A percentile compares a stretch with the other conserved stretches of the same genome.
Conservation (phyloP, 1,139 yeast species). For the Hansenula sp. region DNA sequence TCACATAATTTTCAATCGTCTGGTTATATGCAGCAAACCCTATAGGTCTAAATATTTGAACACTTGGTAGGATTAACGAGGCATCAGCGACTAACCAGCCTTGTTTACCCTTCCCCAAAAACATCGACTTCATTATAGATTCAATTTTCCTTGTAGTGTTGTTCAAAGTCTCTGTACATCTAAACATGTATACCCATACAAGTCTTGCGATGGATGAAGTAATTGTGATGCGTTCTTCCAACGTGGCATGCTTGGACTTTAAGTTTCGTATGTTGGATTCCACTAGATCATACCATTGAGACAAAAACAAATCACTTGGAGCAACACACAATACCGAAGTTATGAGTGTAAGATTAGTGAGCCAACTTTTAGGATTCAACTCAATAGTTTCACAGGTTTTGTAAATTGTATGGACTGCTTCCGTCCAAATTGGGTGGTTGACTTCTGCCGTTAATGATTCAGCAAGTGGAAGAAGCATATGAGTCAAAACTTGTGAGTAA, state of each 20-base stretch:
- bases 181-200: conserved; percentile 83
- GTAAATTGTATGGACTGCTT: conserved; percentile 64
- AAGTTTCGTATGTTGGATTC: conserved; percentile 43
- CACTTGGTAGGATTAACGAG: conserved; percentile 57
- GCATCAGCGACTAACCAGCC: conserved; percentile 69
- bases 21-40: conserved; percentile 80
- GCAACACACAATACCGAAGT: conserved; percentile 78
- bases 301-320: conserved; percentile 69
- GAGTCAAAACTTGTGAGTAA: conserved; percentile 79
- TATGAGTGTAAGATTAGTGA: conserved; percentile 62
- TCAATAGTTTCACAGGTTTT: conserved; percentile 41
- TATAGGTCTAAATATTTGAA: conserved; percentile 67
- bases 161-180: conserved; percentile 85
- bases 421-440: conserved; percentile 93
- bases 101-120: conserved; percentile 58
- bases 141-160: conserved; percentile 72
- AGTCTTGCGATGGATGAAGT: conserved; percentile 68
- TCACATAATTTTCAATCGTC: conserved; percentile 69
- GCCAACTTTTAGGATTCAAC: conserved; percentile 60
- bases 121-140: conserved; percentile 48
- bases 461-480: conserved; percentile 75
- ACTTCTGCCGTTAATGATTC: conserved; percentile 89
- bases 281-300: conserved; percentile 68
- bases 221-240: conserved; percentile 58
- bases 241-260: conserved; percentile 35